phyloP scores from a whole-genome alignment of 2,329 filamentous ascomycete genomes.

The Fusarium hainanense region DNA sequence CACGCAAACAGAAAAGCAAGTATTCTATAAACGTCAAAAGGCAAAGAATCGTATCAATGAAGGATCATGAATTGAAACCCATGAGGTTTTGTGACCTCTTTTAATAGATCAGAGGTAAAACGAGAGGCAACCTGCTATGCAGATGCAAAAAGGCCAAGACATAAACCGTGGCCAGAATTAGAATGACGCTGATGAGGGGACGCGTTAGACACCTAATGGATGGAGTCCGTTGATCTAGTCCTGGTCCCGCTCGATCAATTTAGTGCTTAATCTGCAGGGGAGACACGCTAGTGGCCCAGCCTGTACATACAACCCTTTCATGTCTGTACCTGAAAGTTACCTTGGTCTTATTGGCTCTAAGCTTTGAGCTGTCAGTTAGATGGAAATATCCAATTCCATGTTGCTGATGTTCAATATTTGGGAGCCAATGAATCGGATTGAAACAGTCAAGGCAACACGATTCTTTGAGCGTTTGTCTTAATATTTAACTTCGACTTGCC shows the following conservation, averaged over 20 bases:
- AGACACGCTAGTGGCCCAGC: slow-evolving; percentile 21
- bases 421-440: background rate
- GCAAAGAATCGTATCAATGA: background rate
- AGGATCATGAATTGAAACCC: background rate
- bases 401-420: background rate
- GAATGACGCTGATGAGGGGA: slow-evolving; percentile 32
- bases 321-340: background rate
- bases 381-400: background rate
- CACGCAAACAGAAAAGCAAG: slow-evolving; percentile 2
- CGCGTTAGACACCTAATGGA: slow-evolving; percentile 14
- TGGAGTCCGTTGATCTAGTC: background rate
- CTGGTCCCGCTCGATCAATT: slow-evolving; percentile 15
- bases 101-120: slow-evolving; percentile 7
- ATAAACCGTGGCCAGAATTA: slow-evolving; percentile 41
- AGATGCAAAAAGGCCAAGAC: slow-evolving; percentile 23
- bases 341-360: slow-evolving; percentile 16
- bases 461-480: background rate
- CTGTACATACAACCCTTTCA: slow-evolving; percentile 20
- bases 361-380: background rate
- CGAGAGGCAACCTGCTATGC: slow-evolving; percentile 9
- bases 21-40: slow-evolving; percentile 19
- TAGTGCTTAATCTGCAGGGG: slow-evolving; percentile 25
- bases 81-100: slow-evolving; percentile 1
- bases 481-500: background rate
- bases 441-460: background rate